Evolutionary conservation across 768 basidiomycete genomes (phyloP), one percentile per base, ranked within the genome.

Genomic region (Suillus brevipes): DNA sequence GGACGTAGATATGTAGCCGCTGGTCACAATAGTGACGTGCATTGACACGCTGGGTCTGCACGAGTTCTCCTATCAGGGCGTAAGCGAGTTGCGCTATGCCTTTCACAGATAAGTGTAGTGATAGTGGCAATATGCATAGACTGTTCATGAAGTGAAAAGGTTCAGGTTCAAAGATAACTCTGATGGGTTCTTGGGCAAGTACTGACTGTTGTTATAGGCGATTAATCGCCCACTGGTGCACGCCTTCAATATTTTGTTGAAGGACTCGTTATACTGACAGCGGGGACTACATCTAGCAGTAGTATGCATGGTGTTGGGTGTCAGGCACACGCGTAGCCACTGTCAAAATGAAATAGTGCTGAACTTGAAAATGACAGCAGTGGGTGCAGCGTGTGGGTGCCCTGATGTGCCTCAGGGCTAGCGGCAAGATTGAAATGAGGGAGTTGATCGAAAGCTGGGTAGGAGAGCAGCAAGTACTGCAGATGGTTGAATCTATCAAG

Each of bases 391-490:
- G 25, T 65, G 65, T 59, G 58, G 64, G n/a, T 63, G 25, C 52
- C 64, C 64, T 63, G 62, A 40, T 38, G 63, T 59, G 65, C 64
- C 63, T 64, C 56, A 64, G 63, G 55, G 63, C 63, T 56, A 38
- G 52, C 56, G 36, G 49, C 53, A 38, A 47, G 42, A 58, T 37
- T 31, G 55, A 62, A 49, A 55, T 34, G 53, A 31, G 36, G 52
- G 13, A 66, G 23, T 23, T 25, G 28, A 36, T 60, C 60, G 37
- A 62, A 36, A 36, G 40, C 28, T 61, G 47, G 13, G 61, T 25
- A 8, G 43, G 31, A 31, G 31, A 31, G 31, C 0, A 60, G 65
- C 14, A 20, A 67, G 16, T 52, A 63, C 57, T 70, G 49, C 14
- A 16, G 49, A 50, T 50, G 49, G 6, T 34, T 34, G 34, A 50